A percentile compares a stretch with the other conserved stretches of the same genome.
Conservation (phyloP, 129 eudicot species). For the Flaveria linearis region DNA sequence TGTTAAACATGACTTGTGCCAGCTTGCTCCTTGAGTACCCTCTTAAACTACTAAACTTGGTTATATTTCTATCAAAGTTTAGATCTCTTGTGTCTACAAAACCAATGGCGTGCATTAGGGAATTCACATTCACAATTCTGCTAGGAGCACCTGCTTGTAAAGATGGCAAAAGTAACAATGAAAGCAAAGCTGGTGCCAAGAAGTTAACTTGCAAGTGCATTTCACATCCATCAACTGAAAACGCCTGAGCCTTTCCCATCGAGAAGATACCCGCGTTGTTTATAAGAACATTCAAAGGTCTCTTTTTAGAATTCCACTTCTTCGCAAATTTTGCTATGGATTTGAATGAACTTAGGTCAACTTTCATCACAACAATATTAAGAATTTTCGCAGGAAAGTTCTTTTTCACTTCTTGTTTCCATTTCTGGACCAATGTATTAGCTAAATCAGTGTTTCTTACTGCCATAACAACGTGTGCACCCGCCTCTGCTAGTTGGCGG, state of each 20-base stretch:
- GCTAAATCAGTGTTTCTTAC: conserved; percentile 39
- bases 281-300: conserved; percentile 40
- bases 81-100: conserved; percentile 41
- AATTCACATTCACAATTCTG: conserved; percentile 44
- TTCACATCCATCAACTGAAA: conserved; percentile 41
- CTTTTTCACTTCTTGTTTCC: conserved; percentile 23
- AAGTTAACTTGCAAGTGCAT: conserved; percentile 51
- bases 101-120: conserved; percentile 42
- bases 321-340: conserved; percentile 38
- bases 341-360: conserved; percentile 38
- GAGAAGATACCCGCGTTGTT: conserved; percentile 51
- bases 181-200: conserved; percentile 45
- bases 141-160: conserved; percentile 37
- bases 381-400: not conserved
- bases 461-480: conserved; percentile 45
- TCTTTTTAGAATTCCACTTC: conserved; percentile 35
- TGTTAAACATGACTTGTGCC: conserved; percentile 51
- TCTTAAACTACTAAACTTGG: conserved; percentile 35
- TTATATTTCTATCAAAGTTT: conserved; percentile 29
- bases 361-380: conserved; percentile 41
- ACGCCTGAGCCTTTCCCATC: conserved; percentile 39
- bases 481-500: conserved; percentile 37
- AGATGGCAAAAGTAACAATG: conserved; percentile 39
- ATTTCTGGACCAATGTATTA: conserved; percentile 32
- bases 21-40: conserved; percentile 55